phyloP scores from a whole-genome alignment of 108 stramenopile species.

The Fistulifera pelliculosa region DNA sequence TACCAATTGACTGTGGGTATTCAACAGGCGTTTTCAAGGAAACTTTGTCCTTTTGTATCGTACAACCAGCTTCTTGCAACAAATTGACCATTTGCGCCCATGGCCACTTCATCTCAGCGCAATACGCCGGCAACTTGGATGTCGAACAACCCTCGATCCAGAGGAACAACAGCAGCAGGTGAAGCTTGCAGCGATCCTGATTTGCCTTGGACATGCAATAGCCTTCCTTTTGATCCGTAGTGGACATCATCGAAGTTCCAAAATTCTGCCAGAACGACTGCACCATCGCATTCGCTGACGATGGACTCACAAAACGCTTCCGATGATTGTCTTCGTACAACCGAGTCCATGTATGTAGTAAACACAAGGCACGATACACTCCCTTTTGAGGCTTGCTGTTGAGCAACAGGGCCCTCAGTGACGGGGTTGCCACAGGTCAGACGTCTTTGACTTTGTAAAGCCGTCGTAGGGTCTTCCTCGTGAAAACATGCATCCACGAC shows the following conservation, averaged over 20 bases:
- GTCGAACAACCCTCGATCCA: constrained; percentile 36
- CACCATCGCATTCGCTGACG: neutral
- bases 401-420: constrained; percentile 44
- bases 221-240: constrained; percentile 21
- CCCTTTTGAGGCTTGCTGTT: constrained; percentile 4
- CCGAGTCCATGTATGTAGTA: neutral
- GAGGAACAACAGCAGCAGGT: constrained; percentile 60
- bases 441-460: constrained; percentile 26
- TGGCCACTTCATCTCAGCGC: constrained; percentile 55
- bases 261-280: constrained; percentile 45
- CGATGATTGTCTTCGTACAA: neutral
- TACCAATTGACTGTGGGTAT: constrained; percentile 31
- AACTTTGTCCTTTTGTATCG: constrained; percentile 29
- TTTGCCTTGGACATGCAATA: constrained; percentile 41
- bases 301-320: too few species aligned
- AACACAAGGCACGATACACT: neutral
- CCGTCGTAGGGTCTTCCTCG: constrained; percentile 32
- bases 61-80: constrained; percentile 71
- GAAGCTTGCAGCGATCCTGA: constrained; percentile 44
- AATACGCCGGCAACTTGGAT: constrained; percentile 47
- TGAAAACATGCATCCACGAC: constrained; percentile 52
- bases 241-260: constrained; percentile 21
- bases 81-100: constrained; percentile 31
- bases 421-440: constrained; percentile 39
- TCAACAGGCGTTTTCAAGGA: constrained; percentile 55